Conservation (phyloP, 306 rosid species). For the Rosa chinensis region DNA sequence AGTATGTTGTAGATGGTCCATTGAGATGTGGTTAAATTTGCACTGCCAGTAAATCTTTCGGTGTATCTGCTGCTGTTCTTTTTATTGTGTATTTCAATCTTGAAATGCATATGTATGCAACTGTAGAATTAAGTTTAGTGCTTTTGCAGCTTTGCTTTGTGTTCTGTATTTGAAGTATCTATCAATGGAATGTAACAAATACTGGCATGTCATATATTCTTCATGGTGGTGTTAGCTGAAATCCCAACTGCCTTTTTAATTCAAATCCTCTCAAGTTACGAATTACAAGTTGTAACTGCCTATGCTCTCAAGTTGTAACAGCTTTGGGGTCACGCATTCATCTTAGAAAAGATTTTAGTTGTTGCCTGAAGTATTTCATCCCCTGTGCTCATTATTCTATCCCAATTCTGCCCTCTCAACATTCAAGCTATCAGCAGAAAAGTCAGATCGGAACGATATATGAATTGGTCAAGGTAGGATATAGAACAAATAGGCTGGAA, state of each 20-base stretch:
- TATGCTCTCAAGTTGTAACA: background rate
- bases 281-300: background rate
- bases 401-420: no score
- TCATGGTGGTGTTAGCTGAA: background rate
- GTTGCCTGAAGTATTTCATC: no score
- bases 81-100: conserved; percentile 3
- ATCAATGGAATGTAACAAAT: background rate
- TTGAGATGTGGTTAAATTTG: conserved; percentile 9
- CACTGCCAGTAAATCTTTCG: conserved; percentile 21
- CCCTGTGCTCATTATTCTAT: no score
- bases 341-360: no score
- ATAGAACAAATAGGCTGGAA: background rate
- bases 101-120: conserved; percentile 1
- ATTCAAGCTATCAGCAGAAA: background rate
- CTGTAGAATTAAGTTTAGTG: background rate
- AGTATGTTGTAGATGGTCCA: conserved; percentile 52
- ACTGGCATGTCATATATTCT: background rate
- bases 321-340: no score
- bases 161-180: conserved; percentile 5
- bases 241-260: background rate
- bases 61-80: conserved; percentile 20
- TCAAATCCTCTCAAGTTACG: background rate
- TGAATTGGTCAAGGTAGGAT: background rate
- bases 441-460: background rate
- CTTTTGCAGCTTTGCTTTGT: background rate